Conservation (phyloP, 495 filamentous ascomycete species). For the Jackrogersella minutella region DNA sequence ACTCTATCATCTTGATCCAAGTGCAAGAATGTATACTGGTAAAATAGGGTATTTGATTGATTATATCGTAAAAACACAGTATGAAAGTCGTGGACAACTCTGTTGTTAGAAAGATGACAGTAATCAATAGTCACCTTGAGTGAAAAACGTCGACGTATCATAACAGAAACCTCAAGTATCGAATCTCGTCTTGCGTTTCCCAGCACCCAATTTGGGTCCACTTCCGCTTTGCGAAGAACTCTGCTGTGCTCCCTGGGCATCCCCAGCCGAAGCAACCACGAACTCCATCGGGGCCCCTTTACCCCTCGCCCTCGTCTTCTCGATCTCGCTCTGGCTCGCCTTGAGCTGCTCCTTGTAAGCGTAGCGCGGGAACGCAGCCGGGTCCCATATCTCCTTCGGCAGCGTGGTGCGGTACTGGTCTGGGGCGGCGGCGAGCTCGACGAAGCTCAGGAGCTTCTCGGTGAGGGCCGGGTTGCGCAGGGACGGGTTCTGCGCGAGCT, state of each 20-base stretch:
- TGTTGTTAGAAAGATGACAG: background rate
- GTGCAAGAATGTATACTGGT: no score
- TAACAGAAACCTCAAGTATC: slow-evolving; percentile 47
- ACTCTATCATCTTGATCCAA: background rate
- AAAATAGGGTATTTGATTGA: slow-evolving; percentile 37
- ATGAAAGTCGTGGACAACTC: background rate
- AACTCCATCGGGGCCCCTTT: slow-evolving; percentile 74
- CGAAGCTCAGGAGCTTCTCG: slow-evolving; percentile 81
- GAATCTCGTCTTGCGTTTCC: slow-evolving; percentile 59
- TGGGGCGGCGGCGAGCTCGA: slow-evolving; percentile 64
- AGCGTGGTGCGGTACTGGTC: slow-evolving; percentile 81
- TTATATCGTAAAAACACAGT: background rate
- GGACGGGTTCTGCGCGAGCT: slow-evolving; percentile 72
- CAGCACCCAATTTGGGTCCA: slow-evolving; percentile 50
- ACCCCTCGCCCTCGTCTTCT: slow-evolving; percentile 61
- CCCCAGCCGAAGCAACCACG: slow-evolving; percentile 60
- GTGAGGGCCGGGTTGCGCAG: slow-evolving; percentile 83
- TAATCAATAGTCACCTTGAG: background rate
- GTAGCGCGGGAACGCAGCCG: slow-evolving; percentile 68
- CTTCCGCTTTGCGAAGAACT: slow-evolving; percentile 49
- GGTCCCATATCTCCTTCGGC: slow-evolving; percentile 71
- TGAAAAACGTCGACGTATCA: background rate
- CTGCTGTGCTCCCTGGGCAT: slow-evolving; percentile 39
- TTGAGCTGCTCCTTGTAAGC: slow-evolving; percentile 78
- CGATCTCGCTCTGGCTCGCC: slow-evolving; percentile 67